Evolutionary conservation across 1,284 basidiomycete species (phyloP), one percentile per base, ranked within the genome.

Genomic region (Ceratobasidium sp.): DNA sequence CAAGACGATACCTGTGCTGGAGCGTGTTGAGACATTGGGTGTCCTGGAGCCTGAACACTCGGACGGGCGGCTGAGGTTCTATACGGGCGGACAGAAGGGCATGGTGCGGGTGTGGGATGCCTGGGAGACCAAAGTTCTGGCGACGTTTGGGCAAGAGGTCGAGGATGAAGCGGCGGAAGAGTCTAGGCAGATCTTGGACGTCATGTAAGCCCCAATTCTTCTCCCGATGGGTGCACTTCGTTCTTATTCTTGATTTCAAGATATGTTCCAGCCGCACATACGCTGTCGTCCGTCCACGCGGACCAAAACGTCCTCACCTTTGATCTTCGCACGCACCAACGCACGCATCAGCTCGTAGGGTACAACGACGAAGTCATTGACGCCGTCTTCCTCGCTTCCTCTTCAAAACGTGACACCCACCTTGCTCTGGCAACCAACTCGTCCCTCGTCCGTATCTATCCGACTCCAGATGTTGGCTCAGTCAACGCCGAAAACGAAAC

Each of bases 301-400:
- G 97, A 99, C 82, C 97, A 98, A 84, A 98, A 98, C 79, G 94
- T 99, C 78, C 88, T 96, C 61, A 94, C 95, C 82, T 90, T 95
- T 82, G 93, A 92, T 1, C 83, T 96, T 8, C 82, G 85, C 7
- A 87, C 88, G 0, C 86, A 87, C 58, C 83, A 86, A 11, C 82
- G 93, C 37, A 84, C 87, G n/a, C 90, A 91, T n/a, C 96, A 98
- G 79, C 84, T 99, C 76, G 90, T 99, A 76, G 98, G 98, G 0
- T 99, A 93, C 87, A 98, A 99, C 82, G 98, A 99, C 82, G 96
- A 99, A 82, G 96, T 99, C 78, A 93, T 98, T 64, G 97, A 98
- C 79, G 88, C 90, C 9, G 85, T 88, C 24, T 94, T 94, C 83
- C 85, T 99, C 75, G 89, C 89, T 9, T 81, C 29, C 77, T 80